Percentiles rank a stretch among this genome's conserved stretches.
These are phyloP conservation scores for Kwoniella mangroviensis DNA, from an alignment of 768 basidiomycete genomes.

Conservation along the genomic window DNA sequence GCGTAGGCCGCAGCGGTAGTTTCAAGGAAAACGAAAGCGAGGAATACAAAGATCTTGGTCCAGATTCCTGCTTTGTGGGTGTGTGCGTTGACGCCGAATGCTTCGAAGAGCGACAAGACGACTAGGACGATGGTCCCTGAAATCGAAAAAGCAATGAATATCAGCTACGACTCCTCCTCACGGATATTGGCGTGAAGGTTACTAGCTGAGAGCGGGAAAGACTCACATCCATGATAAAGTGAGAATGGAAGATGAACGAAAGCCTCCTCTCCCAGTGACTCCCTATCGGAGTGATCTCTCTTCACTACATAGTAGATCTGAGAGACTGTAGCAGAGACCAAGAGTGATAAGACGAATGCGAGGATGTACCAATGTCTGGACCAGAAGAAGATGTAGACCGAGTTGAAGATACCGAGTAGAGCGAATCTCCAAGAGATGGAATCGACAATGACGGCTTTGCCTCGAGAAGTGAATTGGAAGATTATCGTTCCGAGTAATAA, in stretches of 20 bases:
- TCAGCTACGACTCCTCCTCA: background rate
- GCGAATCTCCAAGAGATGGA: constrained; percentile 91
- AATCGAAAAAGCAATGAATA: constrained; percentile 6
- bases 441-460: constrained; percentile 79
- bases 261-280: constrained; percentile 73
- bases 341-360: constrained; percentile 84
- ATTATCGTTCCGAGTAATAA: constrained; percentile 88
- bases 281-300: constrained; percentile 71
- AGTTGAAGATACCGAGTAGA: constrained; percentile 81
- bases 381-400: constrained; percentile 88
- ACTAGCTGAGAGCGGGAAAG: background rate
- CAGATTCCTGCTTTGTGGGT: constrained; percentile 73
- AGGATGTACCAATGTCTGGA: constrained; percentile 69
- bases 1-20: constrained; percentile 91
- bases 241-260: constrained; percentile 96
- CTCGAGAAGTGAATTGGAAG: constrained; percentile 61
- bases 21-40: constrained; percentile 92
- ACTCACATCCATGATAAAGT: constrained; percentile 76
- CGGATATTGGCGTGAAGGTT: constrained; percentile 65
- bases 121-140: constrained; percentile 58
- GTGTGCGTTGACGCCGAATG: constrained; percentile 71
- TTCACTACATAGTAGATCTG: constrained; percentile 96
- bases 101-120: constrained; percentile 56
- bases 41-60: constrained; percentile 95
- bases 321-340: constrained; percentile 78